Evolutionary conservation across 371 early-diverging fungal species (phyloP).

Genomic region (Mycotypha africana): DNA sequence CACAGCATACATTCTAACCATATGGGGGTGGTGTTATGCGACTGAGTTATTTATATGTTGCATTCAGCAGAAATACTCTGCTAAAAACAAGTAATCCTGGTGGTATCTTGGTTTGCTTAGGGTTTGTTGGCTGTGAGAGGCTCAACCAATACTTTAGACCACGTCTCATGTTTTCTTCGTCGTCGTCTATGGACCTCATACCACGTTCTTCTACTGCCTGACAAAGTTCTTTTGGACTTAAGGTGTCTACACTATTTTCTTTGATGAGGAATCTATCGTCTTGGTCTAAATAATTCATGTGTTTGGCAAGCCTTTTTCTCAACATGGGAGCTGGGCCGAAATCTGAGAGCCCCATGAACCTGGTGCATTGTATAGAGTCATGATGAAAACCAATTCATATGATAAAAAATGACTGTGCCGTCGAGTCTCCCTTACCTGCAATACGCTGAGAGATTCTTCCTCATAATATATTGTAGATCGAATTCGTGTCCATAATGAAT

Average conservation of each 20-base stretch:
- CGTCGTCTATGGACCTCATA: conserved; percentile 49
- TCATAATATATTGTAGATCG: conserved; percentile 42
- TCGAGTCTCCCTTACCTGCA: conserved; percentile 33
- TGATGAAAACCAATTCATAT: too few species aligned
- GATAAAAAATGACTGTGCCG: not conserved
- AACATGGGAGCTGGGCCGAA: conserved; percentile 51
- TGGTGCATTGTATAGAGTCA: conserved; percentile 5
- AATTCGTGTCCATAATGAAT: conserved; percentile 50
- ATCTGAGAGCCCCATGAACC: conserved; percentile 55
- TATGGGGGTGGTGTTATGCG: too few species aligned
- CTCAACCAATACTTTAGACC: conserved; percentile 56
- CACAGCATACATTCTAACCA: too few species aligned
- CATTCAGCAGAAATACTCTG: conserved; percentile 56
- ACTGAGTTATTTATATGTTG: too few species aligned
- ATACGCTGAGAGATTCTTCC: conserved; percentile 43
- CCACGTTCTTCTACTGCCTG: conserved; percentile 61
- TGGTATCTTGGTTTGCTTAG: conserved; percentile 30
- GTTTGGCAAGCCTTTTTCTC: conserved; percentile 43
- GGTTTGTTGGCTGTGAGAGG: conserved; percentile 17
- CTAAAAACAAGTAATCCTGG: conserved; percentile 55
- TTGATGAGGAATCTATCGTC: conserved; percentile 50
- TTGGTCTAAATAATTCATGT: conserved; percentile 44
- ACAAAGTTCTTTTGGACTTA: conserved; percentile 39
- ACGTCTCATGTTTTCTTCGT: conserved; percentile 43
- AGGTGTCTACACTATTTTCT: conserved; percentile 38